Conservation (phyloP, 495 filamentous ascomycete species). For the Annulohypoxylon maeteangense region DNA sequence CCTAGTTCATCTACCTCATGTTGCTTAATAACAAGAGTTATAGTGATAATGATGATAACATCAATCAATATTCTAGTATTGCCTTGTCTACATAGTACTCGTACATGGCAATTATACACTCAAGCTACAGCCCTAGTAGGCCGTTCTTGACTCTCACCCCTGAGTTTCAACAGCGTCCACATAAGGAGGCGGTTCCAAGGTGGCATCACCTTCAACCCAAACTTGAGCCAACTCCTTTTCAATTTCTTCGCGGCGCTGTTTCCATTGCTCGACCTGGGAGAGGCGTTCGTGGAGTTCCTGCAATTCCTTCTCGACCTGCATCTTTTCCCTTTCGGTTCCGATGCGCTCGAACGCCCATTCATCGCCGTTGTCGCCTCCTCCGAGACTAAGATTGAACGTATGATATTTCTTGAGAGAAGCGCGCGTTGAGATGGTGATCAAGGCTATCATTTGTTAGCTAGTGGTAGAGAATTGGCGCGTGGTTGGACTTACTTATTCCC, state of each 20-base stretch:
- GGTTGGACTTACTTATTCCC: constrained; percentile 77
- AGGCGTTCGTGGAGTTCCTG: constrained; percentile 82
- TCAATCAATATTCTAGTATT: constrained; percentile 8
- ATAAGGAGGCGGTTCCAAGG: constrained; percentile 56
- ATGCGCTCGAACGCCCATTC: constrained; percentile 93
- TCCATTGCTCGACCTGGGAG: constrained; percentile 84
- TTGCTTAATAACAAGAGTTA: no score
- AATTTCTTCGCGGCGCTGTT: constrained; percentile 79
- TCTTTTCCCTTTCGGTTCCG: constrained; percentile 90
- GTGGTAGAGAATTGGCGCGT: not conserved
- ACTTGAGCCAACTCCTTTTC: constrained; percentile 64
- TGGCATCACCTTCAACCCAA: constrained; percentile 61
- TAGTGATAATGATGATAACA: not conserved
- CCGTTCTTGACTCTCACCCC: constrained; percentile 19
- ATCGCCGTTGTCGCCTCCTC: constrained; percentile 70
- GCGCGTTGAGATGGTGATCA: constrained; percentile 94
- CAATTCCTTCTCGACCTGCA: constrained; percentile 88
- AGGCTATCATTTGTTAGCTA: constrained; percentile 59
- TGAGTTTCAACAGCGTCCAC: constrained; percentile 37
- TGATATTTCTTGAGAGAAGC: constrained; percentile 95
- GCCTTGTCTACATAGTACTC: constrained; percentile 18
- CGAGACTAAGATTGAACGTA: constrained; percentile 85
- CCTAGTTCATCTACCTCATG: no score
- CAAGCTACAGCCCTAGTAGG: not conserved
- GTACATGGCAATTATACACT: constrained; percentile 29